Percentiles rank a stretch among this genome's conserved stretches.
These are phyloP conservation scores for Hypoxylon trugodes DNA, from an alignment of 495 filamentous ascomycete species.

Conservation along the genomic window DNA sequence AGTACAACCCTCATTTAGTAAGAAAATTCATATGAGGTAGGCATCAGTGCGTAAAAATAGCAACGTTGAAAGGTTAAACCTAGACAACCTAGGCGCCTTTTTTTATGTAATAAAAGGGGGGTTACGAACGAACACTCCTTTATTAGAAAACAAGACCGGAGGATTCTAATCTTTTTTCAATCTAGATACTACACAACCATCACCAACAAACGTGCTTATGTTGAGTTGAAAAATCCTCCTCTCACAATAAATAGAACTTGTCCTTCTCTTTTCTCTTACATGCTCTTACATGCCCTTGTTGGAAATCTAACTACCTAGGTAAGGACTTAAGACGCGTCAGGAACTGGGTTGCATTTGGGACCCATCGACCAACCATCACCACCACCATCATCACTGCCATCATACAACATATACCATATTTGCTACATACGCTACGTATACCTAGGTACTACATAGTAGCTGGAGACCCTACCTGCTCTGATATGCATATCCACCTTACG, in stretches of 20 bases:
- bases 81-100: neutral
- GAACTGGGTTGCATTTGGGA: conserved; percentile 29
- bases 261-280: conserved; percentile 8
- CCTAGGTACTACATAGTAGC: neutral
- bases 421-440: neutral
- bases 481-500: conserved; percentile 35
- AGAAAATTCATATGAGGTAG: too few relatives aligned
- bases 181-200: conserved; percentile 15
- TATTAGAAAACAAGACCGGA: conserved; percentile 5
- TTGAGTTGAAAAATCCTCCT: too few relatives aligned
- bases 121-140: neutral
- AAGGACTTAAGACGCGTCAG: conserved; percentile 20
- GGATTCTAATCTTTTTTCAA: too few relatives aligned
- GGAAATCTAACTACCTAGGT: neutral
- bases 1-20: neutral
- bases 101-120: conserved; percentile 19
- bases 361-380: conserved; percentile 17
- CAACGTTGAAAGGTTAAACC: neutral
- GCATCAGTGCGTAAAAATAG: conserved; percentile 7
- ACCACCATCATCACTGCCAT: too few relatives aligned
- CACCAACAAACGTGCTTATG: conserved; percentile 14
- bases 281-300: conserved; percentile 4
- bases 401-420: too few relatives aligned
- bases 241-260: conserved; percentile 12
- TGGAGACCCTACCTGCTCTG: too few relatives aligned